Conservation (phyloP, 495 filamentous ascomycete species). For the Daldinia grandis region DNA sequence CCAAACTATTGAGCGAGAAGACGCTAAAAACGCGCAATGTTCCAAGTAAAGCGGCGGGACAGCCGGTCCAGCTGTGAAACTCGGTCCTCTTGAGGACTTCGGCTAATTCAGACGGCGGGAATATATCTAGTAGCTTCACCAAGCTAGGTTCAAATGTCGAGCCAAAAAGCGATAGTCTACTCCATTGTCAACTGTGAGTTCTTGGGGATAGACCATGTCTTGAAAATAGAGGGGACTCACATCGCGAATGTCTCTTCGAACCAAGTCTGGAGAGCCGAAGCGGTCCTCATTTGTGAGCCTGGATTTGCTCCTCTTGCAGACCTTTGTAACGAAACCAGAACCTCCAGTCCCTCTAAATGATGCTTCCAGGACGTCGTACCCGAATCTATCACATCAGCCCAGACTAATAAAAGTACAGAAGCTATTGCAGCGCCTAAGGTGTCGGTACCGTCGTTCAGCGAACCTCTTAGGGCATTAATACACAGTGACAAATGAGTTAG, state of each 20-base stretch:
- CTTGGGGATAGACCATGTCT: background rate
- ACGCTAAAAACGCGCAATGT: no score
- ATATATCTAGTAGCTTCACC: no score
- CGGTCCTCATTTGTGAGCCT: background rate
- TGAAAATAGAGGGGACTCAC: background rate
- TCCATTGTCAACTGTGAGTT: background rate
- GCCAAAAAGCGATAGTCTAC: background rate
- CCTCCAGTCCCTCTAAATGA: background rate
- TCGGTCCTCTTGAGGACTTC: no score
- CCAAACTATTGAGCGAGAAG: no score
- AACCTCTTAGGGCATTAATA: no score
- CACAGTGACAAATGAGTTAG: no score
- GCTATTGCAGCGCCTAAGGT: no score
- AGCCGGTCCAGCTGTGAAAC: no score
- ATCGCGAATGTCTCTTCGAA: background rate
- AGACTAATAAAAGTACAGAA: background rate
- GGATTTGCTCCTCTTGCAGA: background rate
- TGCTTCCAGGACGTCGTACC: background rate
- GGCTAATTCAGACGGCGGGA: no score
- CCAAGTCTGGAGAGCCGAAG: background rate
- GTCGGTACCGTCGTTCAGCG: no score
- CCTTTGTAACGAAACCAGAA: background rate
- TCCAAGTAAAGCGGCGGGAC: no score
- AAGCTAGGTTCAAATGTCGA: background rate
- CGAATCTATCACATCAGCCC: background rate